Conservation (phyloP, 306 rosid species). For the Gillenia trifoliata region DNA sequence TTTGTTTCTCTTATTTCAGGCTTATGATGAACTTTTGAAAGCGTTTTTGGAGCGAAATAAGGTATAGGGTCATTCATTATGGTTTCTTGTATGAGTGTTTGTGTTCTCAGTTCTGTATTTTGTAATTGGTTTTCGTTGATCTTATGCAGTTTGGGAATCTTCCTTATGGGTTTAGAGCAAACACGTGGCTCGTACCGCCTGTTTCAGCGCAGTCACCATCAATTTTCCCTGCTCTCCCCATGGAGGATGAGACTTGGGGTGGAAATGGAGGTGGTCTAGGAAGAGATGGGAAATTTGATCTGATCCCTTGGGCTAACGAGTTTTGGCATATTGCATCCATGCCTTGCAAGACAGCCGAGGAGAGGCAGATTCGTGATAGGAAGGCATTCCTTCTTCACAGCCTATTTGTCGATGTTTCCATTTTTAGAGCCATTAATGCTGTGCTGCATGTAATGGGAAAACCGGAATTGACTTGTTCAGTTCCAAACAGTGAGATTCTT, state of each 20-base stretch:
- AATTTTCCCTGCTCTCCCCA: constrained; percentile 68
- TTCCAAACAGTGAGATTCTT: constrained; percentile 38
- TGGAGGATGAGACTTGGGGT: constrained; percentile 91
- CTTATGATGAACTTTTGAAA: constrained; percentile 75
- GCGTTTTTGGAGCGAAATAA: constrained; percentile 87
- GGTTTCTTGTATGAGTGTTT: constrained; percentile 5
- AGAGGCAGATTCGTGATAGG: constrained; percentile 90
- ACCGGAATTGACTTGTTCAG: constrained; percentile 26
- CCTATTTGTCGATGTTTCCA: constrained; percentile 84
- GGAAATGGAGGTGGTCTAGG: constrained; percentile 97
- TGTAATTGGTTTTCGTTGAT: constrained; percentile 10
- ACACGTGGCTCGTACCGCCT: constrained; percentile 99
- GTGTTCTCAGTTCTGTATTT: background rate
- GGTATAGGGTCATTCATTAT: constrained; percentile 37
- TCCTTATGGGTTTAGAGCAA: constrained; percentile 90
- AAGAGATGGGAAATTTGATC: constrained; percentile 67
- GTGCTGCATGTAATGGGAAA: constrained; percentile 54
- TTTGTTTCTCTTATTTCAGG: constrained; percentile 49
- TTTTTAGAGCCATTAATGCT: constrained; percentile 70
- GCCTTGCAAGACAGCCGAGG: constrained; percentile 93
- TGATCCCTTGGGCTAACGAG: constrained; percentile 84
- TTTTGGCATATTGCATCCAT: constrained; percentile 76
- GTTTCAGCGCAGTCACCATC: constrained; percentile 63
- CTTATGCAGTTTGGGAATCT: constrained; percentile 86
- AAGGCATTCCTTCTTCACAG: constrained; percentile 93